These are phyloP conservation scores for Rhynchospora breviuscula DNA, from an alignment of 176 grass and related monocot genomes.

Conservation along the genomic window DNA sequence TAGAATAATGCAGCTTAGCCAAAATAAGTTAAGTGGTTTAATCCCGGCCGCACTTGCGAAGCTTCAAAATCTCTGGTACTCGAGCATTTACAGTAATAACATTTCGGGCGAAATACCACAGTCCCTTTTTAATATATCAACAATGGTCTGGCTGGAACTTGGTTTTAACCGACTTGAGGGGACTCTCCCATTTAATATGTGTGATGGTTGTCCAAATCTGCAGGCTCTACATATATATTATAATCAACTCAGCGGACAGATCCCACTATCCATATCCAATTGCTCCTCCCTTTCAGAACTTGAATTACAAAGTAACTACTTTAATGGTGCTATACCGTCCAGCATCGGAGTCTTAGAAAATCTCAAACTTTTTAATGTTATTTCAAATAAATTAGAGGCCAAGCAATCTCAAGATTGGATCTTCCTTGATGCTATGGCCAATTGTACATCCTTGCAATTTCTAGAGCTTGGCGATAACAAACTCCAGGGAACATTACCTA, in stretches of 20 bases:
- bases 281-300: background rate
- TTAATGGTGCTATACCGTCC: slow-evolving; percentile 12
- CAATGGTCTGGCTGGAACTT: background rate
- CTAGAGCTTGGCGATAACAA: slow-evolving; percentile 6
- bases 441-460: background rate
- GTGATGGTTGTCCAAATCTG: slow-evolving; percentile 5
- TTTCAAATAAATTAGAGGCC: slow-evolving; percentile 2
- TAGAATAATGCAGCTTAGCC: too few species aligned
- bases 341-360: slow-evolving; percentile 2
- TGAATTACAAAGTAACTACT: too few species aligned
- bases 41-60: slow-evolving; percentile 25
- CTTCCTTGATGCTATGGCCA: slow-evolving; percentile 20
- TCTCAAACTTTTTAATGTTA: background rate
- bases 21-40: background rate
- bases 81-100: slow-evolving; percentile 9
- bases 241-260: background rate
- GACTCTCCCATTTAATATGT: slow-evolving; percentile 24
- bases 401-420: slow-evolving; percentile 6
- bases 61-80: slow-evolving; percentile 14
- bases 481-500: slow-evolving; percentile 20
- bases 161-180: background rate
- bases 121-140: slow-evolving; percentile 30
- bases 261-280: slow-evolving; percentile 24
- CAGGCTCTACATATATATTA: background rate
- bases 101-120: slow-evolving; percentile 23